Evolutionary conservation across 2,329 filamentous ascomycete genomes (phyloP), one percentile per base, ranked within the genome.

Genomic region (Fusarium compactum): DNA sequence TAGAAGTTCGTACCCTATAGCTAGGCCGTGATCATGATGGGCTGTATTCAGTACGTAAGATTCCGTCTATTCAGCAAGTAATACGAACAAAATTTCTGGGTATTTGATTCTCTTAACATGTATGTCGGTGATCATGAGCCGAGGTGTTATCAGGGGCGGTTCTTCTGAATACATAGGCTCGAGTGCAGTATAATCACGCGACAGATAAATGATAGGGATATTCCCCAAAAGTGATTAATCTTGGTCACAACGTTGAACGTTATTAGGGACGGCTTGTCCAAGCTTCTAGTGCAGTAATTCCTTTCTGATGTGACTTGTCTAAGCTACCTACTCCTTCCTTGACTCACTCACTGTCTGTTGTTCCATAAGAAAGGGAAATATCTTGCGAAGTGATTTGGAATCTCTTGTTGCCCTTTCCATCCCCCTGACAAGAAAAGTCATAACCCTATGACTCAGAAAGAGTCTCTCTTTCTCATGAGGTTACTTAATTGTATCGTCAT

Each of bases 401-500:
- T n/a, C 24, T 52, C 6, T 11, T 43, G 32, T 6, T 15, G 50
- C 18, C 32, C 18, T 53, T 20, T n/a, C 18, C 34, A 6, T 14
- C 18, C 11, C 18, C 8, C 7, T 10, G 25, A 8, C 12, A 14
- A 34, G 12, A 8, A 14, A 12, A 38, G 12, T 20, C 50, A 53
- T 15, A 41, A 41, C 30, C 15, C 8, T 25, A 52, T 41, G 45
- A 65, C 40, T 43, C 61, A 43, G n/a, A 43, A 32, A 18, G 43
- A 25, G 41, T 11, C 40, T 38, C 34, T 6, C 18, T 54, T 32
- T 40, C 4, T 14, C 8, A 27, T 24, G 12, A 51, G 20, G 56
- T 24, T 47, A 55, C 22, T 32, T 24, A 20, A 45, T 40, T 44
- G n/a, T 25, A 54, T 55, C 34, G 24, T 61, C 38, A 18, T 62